These are phyloP conservation scores for Sicyos baderoa DNA, from an alignment of 306 rosid genomes.

Conservation along the genomic window DNA sequence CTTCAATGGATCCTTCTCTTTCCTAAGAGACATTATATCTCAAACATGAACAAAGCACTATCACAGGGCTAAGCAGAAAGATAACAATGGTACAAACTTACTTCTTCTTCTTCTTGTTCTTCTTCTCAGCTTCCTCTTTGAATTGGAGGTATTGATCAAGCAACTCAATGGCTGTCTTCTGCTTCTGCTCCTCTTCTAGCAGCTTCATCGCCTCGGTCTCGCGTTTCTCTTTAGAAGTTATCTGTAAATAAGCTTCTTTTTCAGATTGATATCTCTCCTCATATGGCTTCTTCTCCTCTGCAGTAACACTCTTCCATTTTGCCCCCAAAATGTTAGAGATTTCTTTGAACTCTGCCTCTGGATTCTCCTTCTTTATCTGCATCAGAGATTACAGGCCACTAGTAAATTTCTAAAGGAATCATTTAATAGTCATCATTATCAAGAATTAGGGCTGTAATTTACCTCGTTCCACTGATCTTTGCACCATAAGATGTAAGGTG, in stretches of 20 bases:
- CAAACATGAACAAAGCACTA: no score
- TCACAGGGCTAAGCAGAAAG: no score
- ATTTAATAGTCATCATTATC: no score
- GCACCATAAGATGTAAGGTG: conserved; percentile 77
- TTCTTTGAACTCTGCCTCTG: conserved; percentile 81
- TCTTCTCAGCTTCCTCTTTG: conserved; percentile 60
- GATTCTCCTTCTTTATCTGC: conserved; percentile 70
- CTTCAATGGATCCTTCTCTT: conserved; percentile 77
- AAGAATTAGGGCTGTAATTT: no score
- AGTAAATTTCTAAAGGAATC: not conserved
- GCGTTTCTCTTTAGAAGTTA: conserved; percentile 60
- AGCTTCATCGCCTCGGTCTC: conserved; percentile 84
- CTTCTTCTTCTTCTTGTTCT: conserved; percentile 67
- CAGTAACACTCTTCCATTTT: conserved; percentile 63
- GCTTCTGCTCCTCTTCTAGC: conserved; percentile 81
- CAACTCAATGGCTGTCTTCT: conserved; percentile 79
- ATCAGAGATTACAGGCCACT: conserved; percentile 1
- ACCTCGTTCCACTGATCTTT: conserved; percentile 3
- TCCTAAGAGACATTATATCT: no score
- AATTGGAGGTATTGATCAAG: conserved; percentile 81
- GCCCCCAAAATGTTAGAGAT: conserved; percentile 65
- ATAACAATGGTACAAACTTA: no score
- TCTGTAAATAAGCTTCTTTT: conserved; percentile 22
- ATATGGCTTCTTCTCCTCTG: conserved; percentile 72
- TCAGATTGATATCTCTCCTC: conserved; percentile 66